phyloP scores from a whole-genome alignment of 805 yeast genomes.

The Wickerhamomyces alni region DNA sequence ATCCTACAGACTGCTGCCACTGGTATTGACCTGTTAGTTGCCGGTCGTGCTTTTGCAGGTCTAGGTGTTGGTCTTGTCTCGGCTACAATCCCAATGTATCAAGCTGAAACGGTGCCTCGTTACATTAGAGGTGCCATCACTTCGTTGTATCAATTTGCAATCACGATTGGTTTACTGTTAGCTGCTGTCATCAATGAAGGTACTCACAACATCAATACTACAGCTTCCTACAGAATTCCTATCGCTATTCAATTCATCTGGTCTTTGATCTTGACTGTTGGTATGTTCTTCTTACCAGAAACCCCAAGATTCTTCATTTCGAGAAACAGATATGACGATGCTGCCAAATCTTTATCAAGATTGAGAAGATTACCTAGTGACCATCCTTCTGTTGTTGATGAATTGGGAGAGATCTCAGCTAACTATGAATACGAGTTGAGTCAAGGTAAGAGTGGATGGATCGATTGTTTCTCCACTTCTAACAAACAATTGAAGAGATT shows the following conservation, averaged over 20 bases:
- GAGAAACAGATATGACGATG: constrained; percentile 49
- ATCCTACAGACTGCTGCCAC: constrained; percentile 42
- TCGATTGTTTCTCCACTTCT: constrained; percentile 30
- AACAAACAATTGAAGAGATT: constrained; percentile 38
- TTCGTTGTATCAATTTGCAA: constrained; percentile 67
- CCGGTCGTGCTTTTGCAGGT: constrained; percentile 68
- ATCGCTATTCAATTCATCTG: constrained; percentile 67
- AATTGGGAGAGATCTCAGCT: constrained; percentile 42
- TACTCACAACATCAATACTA: constrained; percentile 44
- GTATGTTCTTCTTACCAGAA: constrained; percentile 68
- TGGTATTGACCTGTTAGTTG: constrained; percentile 44
- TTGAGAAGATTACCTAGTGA: constrained; percentile 44
- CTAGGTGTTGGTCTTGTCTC: constrained; percentile 70
- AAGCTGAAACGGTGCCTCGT: constrained; percentile 78
- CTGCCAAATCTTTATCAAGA: constrained; percentile 47
- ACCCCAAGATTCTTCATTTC: constrained; percentile 67
- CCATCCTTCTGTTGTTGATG: constrained; percentile 39
- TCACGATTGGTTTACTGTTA: constrained; percentile 65
- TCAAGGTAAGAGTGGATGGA: constrained; percentile 22
- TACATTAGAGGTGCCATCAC: constrained; percentile 77
- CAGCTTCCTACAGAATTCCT: constrained; percentile 71
- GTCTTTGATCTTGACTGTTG: constrained; percentile 55
- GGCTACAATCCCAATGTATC: constrained; percentile 68
- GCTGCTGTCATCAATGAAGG: constrained; percentile 72
- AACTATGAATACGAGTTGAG: constrained; percentile 39